A percentile compares a stretch with the other conserved stretches of the same genome.
Conservation (phyloP, 2,329 filamentous ascomycete genomes). For the Chaetomium strumarium region DNA sequence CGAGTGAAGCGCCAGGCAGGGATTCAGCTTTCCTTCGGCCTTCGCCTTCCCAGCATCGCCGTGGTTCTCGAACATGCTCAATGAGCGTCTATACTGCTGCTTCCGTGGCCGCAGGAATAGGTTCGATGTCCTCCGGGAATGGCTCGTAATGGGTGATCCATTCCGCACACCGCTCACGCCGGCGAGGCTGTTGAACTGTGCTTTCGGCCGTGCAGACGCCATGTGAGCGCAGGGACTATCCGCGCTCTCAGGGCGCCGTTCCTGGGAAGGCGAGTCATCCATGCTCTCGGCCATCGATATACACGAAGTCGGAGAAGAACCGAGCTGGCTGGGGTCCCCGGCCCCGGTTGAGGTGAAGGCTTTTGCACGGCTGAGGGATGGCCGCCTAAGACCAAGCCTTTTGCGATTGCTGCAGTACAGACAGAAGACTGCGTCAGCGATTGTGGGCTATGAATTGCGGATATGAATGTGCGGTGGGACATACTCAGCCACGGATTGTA, state of each 20-base stretch:
- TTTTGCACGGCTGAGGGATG: conserved; percentile 69
- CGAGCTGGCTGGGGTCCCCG: conserved; percentile 29
- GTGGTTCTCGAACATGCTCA: conserved; percentile 97
- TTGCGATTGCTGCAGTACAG: conserved; percentile 48
- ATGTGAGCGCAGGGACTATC: conserved; percentile 48
- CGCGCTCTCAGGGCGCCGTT: conserved; percentile 56
- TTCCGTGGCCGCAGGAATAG: conserved; percentile 73
- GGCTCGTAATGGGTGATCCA: conserved; percentile 67
- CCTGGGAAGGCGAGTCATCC: conserved; percentile 69
- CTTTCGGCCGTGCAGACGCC: conserved; percentile 54
- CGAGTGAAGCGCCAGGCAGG: conserved; percentile 56
- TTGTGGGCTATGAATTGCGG: conserved; percentile 17
- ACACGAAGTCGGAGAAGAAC: conserved; percentile 47
- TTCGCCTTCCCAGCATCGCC: conserved; percentile 82
- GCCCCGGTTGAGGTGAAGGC: conserved; percentile 60
- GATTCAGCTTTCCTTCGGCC: conserved; percentile 46
- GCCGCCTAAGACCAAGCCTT: conserved; percentile 64
- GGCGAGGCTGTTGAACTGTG: conserved; percentile 55
- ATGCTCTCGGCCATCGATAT: conserved; percentile 77
- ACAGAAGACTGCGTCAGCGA: conserved; percentile 21
- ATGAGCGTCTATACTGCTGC: conserved; percentile 81
- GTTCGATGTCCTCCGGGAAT: conserved; percentile 67
- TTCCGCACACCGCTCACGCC: conserved; percentile 52
- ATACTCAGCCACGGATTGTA: conserved; percentile 52
- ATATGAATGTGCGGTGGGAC: conserved; percentile 28